phyloP scores from a whole-genome alignment of 139 green algal genomes.

The Pedinophyceae sp. region DNA sequence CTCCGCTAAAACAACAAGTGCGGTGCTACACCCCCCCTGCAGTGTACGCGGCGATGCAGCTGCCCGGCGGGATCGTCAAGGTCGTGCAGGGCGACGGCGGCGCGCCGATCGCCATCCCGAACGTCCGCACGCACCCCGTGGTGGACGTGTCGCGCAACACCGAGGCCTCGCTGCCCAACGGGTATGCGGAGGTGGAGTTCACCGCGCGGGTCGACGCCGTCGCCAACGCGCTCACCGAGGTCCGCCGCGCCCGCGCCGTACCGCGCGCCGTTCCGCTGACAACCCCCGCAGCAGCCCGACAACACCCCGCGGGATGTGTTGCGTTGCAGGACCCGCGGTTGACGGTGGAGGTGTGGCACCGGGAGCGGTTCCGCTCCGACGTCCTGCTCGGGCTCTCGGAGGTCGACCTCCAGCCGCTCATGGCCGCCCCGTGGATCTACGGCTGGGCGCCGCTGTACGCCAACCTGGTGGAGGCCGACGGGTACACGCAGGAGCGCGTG shows the following conservation, averaged over 20 bases:
- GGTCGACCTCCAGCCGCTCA: conserved; percentile 19
- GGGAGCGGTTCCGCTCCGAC: conserved; percentile 10
- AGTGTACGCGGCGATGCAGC: neutral
- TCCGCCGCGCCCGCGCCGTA: no score
- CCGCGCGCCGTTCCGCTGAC: no score
- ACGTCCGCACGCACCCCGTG: conserved; percentile 19
- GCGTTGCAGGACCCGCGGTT: conserved; percentile 7
- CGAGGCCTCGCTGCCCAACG: conserved; percentile 26
- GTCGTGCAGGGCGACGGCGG: neutral
- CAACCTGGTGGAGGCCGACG: conserved; percentile 1
- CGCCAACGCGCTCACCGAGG: neutral
- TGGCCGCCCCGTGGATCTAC: conserved; percentile 24
- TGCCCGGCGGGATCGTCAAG: neutral
- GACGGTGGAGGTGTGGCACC: conserved; percentile 18
- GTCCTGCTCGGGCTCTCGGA: conserved; percentile 17
- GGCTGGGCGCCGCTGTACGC: conserved; percentile 22
- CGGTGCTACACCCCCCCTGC: no score
- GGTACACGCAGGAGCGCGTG: neutral
- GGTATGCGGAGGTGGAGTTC: conserved; percentile 13
- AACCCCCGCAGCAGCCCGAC: no score
- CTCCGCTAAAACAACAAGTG: no score
- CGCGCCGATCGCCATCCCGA: neutral
- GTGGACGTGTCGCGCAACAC: conserved; percentile 25
- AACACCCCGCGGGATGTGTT: no score
- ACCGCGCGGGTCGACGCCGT: neutral